phyloP scores from a whole-genome alignment of 169 alveolate genomes.

The Perkinsus olseni region DNA sequence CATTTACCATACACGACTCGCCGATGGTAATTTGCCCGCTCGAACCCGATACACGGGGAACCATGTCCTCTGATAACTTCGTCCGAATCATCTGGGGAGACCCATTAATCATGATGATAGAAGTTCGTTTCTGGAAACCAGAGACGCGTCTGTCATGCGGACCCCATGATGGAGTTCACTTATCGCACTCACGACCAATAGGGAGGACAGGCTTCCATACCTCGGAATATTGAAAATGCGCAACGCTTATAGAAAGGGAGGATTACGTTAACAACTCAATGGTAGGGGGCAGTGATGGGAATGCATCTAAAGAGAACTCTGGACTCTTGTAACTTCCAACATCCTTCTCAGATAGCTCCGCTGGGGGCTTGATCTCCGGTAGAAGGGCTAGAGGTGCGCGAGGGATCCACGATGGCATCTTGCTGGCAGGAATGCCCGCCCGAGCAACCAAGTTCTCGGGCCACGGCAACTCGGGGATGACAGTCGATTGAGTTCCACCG shows the following conservation, averaged over 20 bases:
- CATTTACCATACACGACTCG: too few species aligned
- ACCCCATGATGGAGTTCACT: too few species aligned
- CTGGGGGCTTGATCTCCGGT: not conserved
- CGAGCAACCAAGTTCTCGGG: not conserved
- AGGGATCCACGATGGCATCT: not conserved
- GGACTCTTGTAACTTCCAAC: not conserved
- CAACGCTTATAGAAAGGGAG: not conserved
- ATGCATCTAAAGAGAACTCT: not conserved
- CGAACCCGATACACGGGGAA: too few species aligned
- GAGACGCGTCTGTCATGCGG: too few species aligned
- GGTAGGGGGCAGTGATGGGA: not conserved
- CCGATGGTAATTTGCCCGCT: too few species aligned
- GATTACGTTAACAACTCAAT: not conserved
- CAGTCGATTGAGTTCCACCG: not conserved
- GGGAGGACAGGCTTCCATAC: not conserved
- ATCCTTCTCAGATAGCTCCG: not conserved
- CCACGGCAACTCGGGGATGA: not conserved
- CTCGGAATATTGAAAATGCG: not conserved
- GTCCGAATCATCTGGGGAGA: too few species aligned
- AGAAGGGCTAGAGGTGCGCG: not conserved
- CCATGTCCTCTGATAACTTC: too few species aligned
- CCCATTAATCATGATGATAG: too few species aligned
- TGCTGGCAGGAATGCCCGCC: not conserved
- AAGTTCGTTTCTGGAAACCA: too few species aligned
- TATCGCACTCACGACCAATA: too few species aligned